Conservation (phyloP, 169 alveolate genomes). For the Besnoitia besnoiti region DNA sequence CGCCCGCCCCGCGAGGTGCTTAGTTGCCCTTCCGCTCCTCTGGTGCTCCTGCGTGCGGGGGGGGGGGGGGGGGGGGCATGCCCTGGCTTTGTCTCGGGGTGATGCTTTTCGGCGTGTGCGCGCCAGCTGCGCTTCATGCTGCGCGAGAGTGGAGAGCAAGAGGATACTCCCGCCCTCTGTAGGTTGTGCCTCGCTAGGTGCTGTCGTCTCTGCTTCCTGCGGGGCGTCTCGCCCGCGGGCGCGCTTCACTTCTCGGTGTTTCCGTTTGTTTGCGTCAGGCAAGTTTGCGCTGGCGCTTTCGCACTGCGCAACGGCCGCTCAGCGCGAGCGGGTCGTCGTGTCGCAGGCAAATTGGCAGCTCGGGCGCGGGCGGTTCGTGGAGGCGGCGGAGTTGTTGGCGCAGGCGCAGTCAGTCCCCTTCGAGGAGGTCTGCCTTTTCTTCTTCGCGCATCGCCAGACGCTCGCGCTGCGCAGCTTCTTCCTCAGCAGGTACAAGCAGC, state of each 20-base stretch:
- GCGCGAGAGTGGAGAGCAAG: too few species aligned
- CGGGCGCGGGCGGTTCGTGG: not conserved
- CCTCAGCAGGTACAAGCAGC: conserved; percentile 4
- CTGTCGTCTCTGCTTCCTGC: too few species aligned
- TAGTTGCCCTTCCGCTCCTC: too few species aligned
- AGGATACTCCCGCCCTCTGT: too few species aligned
- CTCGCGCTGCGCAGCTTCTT: conserved; percentile 5
- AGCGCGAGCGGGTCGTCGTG: conserved; percentile 30
- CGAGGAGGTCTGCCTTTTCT: not conserved
- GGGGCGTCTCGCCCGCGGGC: not conserved
- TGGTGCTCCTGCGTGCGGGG: not conserved
- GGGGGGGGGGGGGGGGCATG: not conserved
- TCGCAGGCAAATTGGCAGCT: not conserved
- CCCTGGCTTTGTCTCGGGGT: not conserved
- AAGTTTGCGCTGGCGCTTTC: not conserved
- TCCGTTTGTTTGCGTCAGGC: not conserved
- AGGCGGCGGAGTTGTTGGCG: conserved; percentile 10
- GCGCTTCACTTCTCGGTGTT: not conserved
- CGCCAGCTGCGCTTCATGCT: too few species aligned
- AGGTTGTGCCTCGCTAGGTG: too few species aligned
- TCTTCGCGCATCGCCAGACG: not conserved
- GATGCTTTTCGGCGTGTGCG: too few species aligned
- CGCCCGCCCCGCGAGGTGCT: too few species aligned
- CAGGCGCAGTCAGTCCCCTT: not conserved
- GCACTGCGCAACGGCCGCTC: not conserved